Base-by-base conservation (phyloP, 2,329 filamentous ascomycete species). In the Alternaria angustiovoidea region DNA sequence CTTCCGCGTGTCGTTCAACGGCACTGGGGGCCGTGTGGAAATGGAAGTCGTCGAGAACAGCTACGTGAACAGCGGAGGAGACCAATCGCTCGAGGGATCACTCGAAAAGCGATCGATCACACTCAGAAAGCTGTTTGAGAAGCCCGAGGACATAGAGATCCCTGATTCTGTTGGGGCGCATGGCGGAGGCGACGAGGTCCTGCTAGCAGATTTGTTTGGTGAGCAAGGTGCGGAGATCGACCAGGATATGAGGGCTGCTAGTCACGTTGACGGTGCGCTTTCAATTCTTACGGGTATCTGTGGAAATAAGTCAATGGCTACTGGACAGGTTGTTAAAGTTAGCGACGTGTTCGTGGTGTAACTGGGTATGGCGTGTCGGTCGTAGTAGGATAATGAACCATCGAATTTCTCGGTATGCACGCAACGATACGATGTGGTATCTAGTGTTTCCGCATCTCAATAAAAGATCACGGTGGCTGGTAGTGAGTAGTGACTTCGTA, bases 41-140 rank as follows among this genome's bases (percentile, higher is more conserved):
- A 80, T 88, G 57, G 86, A 89, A 67, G 85, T 89, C 0, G 85
- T 89, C 0, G 87, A 89, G 74, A 86, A 85, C 59, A 85, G 84
- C 64, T 89, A 89, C 26, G 69, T 72, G 39, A 88, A 87, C 70
- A 84, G 85, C 1, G 86, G 86, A 0, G 86, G 86, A 0, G 85
- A 87, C 30, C 86, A 88, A 70, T 80, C 82, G 2, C 70, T 80
- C 0, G 85, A 88, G 65, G 86, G 86, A 0, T 83, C 82, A 0
- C 73, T 87, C 8, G 85, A 87, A 68, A 79, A 72, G 46, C 79
- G 81, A 44, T 79, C 79, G 2, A 81, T 88, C 30, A 72, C 83
- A 6, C 67, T 89, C 26, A 75, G 85, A 54, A 84, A 82, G 11
- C 64, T 88, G 39, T 87, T 89, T 57, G 83, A 85, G 67, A 85